Evolutionary conservation across 495 filamentous ascomycete genomes (phyloP).

Genomic region (Parathielavia hyrcaniae): DNA sequence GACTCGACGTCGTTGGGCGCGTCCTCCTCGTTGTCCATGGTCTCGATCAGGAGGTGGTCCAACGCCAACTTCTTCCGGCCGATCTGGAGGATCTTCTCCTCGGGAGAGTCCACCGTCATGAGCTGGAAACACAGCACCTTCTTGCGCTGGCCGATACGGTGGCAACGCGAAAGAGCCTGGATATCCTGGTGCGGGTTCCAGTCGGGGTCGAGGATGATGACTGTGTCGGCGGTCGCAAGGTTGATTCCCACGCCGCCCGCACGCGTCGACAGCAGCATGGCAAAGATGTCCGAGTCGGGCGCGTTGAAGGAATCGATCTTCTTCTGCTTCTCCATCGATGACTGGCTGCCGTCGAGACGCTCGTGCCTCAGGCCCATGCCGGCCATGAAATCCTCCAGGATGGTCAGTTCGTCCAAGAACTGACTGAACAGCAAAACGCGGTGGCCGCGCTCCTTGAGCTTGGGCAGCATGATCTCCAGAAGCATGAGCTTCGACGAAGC

Average conservation of each 20-base stretch:
- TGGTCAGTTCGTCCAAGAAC: constrained; percentile 80
- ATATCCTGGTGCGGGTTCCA: constrained; percentile 99
- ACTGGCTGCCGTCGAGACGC: constrained; percentile 79
- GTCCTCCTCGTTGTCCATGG: constrained; percentile 69
- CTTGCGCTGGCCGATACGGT: constrained; percentile 92
- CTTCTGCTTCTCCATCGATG: constrained; percentile 79
- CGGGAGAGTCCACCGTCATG: constrained; percentile 77
- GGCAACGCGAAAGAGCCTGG: constrained; percentile 87
- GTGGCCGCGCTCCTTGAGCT: constrained; percentile 80
- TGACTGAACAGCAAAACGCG: constrained; percentile 94
- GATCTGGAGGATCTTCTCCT: constrained; percentile 95
- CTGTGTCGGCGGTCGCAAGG: constrained; percentile 91
- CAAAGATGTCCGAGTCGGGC: constrained; percentile 72
- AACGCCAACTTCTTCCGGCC: constrained; percentile 92
- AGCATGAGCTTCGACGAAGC: constrained; percentile 86
- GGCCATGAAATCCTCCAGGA: constrained; percentile 84
- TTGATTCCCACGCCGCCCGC: constrained; percentile 98
- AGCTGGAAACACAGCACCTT: constrained; percentile 93
- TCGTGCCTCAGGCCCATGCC: constrained; percentile 63
- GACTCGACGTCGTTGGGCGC: constrained; percentile 73
- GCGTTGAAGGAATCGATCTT: constrained; percentile 91
- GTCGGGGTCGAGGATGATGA: constrained; percentile 96
- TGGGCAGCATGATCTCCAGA: constrained; percentile 83
- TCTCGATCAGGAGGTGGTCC: constrained; percentile 88
- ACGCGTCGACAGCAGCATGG: constrained; percentile 86